Percentiles rank a stretch among this genome's conserved stretches.
These are phyloP conservation scores for Mucor sp. DNA, from an alignment of 371 early-diverging fungal genomes.

Conservation along the genomic window DNA sequence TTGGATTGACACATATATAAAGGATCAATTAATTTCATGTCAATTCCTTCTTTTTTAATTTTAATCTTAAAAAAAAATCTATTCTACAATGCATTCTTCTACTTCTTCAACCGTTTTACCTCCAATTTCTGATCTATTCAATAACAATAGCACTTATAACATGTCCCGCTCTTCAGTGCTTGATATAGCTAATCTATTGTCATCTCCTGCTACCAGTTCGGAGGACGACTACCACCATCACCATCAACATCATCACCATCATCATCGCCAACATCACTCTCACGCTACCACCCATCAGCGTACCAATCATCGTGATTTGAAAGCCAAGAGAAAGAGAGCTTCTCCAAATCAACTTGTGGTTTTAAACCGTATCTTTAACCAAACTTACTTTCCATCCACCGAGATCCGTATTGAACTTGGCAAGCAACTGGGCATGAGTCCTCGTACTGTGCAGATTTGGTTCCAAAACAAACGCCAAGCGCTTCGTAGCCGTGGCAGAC, in stretches of 20 bases:
- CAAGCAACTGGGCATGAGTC: conserved; percentile 84
- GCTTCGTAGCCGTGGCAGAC: conserved; percentile 49
- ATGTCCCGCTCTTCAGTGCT: conserved; percentile 14
- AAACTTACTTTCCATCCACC: conserved; percentile 64
- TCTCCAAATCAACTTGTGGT: conserved; percentile 54
- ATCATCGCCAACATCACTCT: neutral
- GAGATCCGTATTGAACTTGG: conserved; percentile 84
- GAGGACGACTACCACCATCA: neutral
- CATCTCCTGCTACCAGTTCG: conserved; percentile 6
- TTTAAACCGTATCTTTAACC: conserved; percentile 53
- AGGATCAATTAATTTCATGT: conserved; percentile 6
- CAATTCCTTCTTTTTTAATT: conserved; percentile 2
- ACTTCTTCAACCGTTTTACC: conserved; percentile 27
- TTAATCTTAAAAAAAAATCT: neutral
- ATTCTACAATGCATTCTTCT: conserved; percentile 14
- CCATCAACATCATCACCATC: neutral
- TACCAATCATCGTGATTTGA: conserved; percentile 23
- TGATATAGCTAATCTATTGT: conserved; percentile 16
- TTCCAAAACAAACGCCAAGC: conserved; percentile 92
- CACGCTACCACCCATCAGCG: neutral
- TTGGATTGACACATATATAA: conserved; percentile 16
- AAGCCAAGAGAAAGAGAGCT: conserved; percentile 53
- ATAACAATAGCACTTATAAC: conserved; percentile 1
- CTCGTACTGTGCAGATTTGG: conserved; percentile 89
- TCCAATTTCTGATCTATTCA: conserved; percentile 38